Evolutionary conservation across 371 early-diverging fungal genomes (phyloP).

Genomic region (Batkoa obscura): DNA sequence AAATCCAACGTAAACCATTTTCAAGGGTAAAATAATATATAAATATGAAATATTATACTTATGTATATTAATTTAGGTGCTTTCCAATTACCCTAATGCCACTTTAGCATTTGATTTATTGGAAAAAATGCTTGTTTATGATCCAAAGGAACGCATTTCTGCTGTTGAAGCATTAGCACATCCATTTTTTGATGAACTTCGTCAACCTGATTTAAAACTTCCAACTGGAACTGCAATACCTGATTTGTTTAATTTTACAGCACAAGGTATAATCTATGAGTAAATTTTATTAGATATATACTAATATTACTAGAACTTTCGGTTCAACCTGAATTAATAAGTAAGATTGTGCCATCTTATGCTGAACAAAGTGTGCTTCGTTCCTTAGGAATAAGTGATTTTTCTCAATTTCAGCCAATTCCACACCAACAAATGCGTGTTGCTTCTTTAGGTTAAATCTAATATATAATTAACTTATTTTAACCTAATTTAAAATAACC

Average conservation of each 20-base stretch:
- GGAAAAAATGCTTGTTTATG: constrained; percentile 78
- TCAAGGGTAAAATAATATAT: not conserved
- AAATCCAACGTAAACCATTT: constrained; percentile 46
- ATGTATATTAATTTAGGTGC: not conserved
- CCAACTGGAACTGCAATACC: constrained; percentile 68
- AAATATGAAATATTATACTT: too few species aligned
- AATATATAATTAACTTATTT: not conserved
- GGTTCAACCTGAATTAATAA: not conserved
- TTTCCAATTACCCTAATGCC: not conserved
- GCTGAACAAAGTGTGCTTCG: not conserved
- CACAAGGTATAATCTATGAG: constrained; percentile 32
- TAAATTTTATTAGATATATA: not conserved
- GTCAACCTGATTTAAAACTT: constrained; percentile 44
- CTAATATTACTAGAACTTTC: not conserved
- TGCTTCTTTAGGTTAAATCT: not conserved
- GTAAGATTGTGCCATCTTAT: not conserved
- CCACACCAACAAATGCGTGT: not conserved
- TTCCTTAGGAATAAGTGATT: not conserved
- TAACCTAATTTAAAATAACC: too few species aligned
- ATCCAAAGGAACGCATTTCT: constrained; percentile 77
- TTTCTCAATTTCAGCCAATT: not conserved
- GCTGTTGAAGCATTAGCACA: constrained; percentile 74
- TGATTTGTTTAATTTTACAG: constrained; percentile 74
- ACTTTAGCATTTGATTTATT: constrained; percentile 61
- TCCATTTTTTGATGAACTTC: constrained; percentile 25